Percentiles rank a stretch among this genome's conserved stretches.
These are phyloP conservation scores for Fusarium pininemorale DNA, from an alignment of 2,329 filamentous ascomycete species.

Conservation along the genomic window DNA sequence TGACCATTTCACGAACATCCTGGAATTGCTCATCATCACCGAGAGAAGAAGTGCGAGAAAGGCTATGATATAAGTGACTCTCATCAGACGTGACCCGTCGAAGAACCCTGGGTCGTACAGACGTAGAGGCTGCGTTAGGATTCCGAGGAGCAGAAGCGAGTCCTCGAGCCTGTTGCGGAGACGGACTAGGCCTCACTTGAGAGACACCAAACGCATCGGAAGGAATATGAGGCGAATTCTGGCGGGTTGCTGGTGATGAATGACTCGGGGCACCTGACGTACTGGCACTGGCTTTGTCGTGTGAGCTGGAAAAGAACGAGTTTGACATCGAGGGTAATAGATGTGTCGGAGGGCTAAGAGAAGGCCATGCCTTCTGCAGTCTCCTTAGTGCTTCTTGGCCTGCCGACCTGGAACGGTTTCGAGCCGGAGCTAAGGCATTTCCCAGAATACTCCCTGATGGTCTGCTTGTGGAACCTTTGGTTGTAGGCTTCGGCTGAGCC, in stretches of 20 bases:
- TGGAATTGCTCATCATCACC: constrained; percentile 86
- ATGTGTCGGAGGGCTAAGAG: constrained; percentile 50
- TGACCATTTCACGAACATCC: constrained; percentile 84
- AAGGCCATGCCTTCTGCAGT: constrained; percentile 66
- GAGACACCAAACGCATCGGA: constrained; percentile 1
- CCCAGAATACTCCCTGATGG: constrained; percentile 50
- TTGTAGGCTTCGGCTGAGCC: constrained; percentile 31
- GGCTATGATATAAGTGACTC: constrained; percentile 77
- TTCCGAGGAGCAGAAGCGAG: not conserved
- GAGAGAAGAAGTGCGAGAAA: constrained; percentile 82
- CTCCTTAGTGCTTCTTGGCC: constrained; percentile 67
- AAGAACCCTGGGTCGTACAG: constrained; percentile 40
- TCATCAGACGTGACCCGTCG: constrained; percentile 65
- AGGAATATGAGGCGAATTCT: constrained; percentile 1
- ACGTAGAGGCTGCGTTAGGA: constrained; percentile 2
- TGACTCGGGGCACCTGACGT: not conserved
- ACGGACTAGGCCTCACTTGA: constrained; percentile 21
- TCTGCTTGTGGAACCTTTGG: constrained; percentile 32
- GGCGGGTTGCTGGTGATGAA: constrained; percentile 7
- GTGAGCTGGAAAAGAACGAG: constrained; percentile 52
- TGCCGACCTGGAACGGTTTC: constrained; percentile 63
- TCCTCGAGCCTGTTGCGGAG: constrained; percentile 10
- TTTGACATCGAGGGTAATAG: constrained; percentile 54
- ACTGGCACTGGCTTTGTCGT: constrained; percentile 35
- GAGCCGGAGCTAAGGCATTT: constrained; percentile 57